Base-by-base conservation (phyloP, 345 rosid genomes). In the Streptanthus diversifolius region DNA sequence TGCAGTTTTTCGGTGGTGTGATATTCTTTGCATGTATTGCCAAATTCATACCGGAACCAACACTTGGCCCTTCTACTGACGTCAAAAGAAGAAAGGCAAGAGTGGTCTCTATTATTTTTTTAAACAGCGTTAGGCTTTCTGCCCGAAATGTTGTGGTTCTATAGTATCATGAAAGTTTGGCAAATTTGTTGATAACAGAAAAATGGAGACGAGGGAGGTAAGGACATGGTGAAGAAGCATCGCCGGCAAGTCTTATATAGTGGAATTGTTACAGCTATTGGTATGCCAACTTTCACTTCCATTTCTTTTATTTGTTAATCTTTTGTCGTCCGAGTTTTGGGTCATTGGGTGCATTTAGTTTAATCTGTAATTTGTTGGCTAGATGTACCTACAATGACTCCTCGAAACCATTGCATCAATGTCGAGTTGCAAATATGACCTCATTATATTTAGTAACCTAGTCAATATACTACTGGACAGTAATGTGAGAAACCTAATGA, bases 1-100 rank as follows among this genome's bases (percentile, higher is more conserved):
- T 79, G 77, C 88, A 93, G 99, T 93, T 93, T 84, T 95, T 91
- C 35, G 89, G 86, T 56, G 99, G 99, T 71, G 96, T 91, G 60
- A 45, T 95, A 14, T 95, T 95, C 88, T 95, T 95, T 69, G 96
- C 86, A 25, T 63, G 90, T 49, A 61, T 95, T 71, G 90, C 90
- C 71, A 89, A 77, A 63, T 91, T 95, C 74, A 91, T 95, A 82
- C 99, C 99, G 6, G 99, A 95, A 63, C 96, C 99, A 54, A 77
- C 88, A 7, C 65, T 89, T 19, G 63, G 84, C 71, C 89, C 86
- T 13, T 78, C 77, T 66, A 80, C 93, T 41, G 88, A 89, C 65
- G 80, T 40, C 27, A 91, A 87, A 76, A 82, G 80, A 43, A 88
- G 84, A 83, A 91, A 91, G 97, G 99, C 84, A 68, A 66, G 58